Evolutionary conservation across 768 basidiomycete species (phyloP), one percentile per base, ranked within the genome.

Genomic region (Lactarius sanguifluus): DNA sequence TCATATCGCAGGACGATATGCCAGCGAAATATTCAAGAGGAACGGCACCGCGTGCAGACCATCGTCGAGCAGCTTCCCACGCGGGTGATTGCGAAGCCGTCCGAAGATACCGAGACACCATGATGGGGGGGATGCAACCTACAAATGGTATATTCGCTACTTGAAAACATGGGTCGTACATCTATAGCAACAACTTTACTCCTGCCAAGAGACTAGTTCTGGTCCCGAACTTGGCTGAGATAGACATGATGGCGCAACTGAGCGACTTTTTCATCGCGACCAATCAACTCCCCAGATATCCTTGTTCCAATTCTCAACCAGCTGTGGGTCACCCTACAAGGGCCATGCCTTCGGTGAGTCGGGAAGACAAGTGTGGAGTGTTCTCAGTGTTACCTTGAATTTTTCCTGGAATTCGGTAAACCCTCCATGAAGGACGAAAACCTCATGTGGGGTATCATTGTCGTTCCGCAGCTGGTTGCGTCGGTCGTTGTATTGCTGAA

Each of bases 301-400:
- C 69, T 83, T 81, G 67, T 85, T 85, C 89, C 89, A 93, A 64
- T 90, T 89, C 76, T 91, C 91, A 10, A 93, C 85, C 20, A 93
- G 81, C 34, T 79, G 75, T 9, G 86, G 81, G 73, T 93, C 89
- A 64, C 88, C 78, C 86, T 88, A 68, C 38, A 54, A 36, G 55
- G 62, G 10, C 16, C 45, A 40, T 40, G n/a, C 28, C 56, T 43
- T 43, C 18, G 18, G 12, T 57, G 18, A 41, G 28, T 30, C 25
- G 56, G 41, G 57, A 62, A n/a, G n/a, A 32, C 5, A 30, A 16
- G 25, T n/a, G 62, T 73, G 61, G 66, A 52, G 40, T 12, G 1
- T 16, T 2, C n/a, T n/a, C 34, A 8, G 61, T 38, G 57, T 55
- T 57, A 87, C 89, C 80, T 83, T 90, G 81, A 81, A 92, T 70